phyloP scores from a whole-genome alignment of 306 rosid genomes.

The Rosa lucieae region DNA sequence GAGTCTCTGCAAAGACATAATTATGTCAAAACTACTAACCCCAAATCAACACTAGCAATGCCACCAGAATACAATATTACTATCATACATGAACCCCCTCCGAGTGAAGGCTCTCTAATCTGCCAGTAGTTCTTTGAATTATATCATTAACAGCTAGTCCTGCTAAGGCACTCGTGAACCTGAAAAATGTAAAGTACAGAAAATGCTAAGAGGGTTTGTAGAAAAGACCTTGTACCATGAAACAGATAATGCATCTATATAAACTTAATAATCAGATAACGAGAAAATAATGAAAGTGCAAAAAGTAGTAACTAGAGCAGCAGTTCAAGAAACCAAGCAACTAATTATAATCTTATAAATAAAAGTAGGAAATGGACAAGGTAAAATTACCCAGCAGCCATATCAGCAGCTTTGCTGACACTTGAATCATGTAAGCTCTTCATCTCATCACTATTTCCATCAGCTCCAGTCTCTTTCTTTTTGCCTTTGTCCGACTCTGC shows the following conservation, averaged over 20 bases:
- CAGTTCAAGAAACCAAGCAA: background rate
- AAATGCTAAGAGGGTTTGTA: background rate
- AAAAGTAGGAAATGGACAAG: background rate
- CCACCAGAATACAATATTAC: background rate
- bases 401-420: constrained; percentile 91
- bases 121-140: constrained; percentile 73
- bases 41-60: background rate
- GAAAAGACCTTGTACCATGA: background rate
- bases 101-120: constrained; percentile 89
- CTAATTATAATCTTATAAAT: background rate
- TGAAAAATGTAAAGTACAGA: constrained; percentile 39
- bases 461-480: constrained; percentile 56
- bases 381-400: constrained; percentile 84
- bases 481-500: constrained; percentile 70
- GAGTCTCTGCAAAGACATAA: constrained; percentile 70
- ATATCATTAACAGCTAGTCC: constrained; percentile 79
- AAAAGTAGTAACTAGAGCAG: constrained; percentile 7
- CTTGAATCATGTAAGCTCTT: constrained; percentile 85
- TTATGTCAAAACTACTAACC: constrained; percentile 11
- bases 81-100: constrained; percentile 92
- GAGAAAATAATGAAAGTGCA: background rate
- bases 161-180: constrained; percentile 72
- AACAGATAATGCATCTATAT: background rate
- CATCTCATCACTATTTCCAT: constrained; percentile 73
- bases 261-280: background rate